Conservation (phyloP, 1,284 basidiomycete genomes). For the Gomphus bonarii region DNA sequence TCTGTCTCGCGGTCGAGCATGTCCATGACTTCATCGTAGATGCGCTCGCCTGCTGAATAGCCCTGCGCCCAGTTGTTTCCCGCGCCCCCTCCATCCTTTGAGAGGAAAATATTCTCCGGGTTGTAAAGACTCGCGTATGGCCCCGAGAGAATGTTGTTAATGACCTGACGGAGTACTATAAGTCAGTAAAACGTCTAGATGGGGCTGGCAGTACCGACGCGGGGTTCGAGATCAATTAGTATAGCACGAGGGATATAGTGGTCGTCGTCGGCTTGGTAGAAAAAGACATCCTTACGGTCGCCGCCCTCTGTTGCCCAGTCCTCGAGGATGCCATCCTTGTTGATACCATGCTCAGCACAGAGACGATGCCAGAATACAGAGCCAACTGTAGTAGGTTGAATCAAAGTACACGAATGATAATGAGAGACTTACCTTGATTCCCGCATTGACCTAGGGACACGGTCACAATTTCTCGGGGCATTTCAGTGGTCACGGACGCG, state of each 20-base stretch:
- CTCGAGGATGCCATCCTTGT: slow-evolving; percentile 84
- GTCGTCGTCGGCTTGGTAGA: slow-evolving; percentile 99
- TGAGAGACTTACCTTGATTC: slow-evolving; percentile 70
- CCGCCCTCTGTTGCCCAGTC: slow-evolving; percentile 92
- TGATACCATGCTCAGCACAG: slow-evolving; percentile 94
- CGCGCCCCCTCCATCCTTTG: slow-evolving; percentile 93
- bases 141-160: slow-evolving; percentile 90
- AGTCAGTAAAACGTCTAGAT: not conserved
- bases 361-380: slow-evolving; percentile 93
- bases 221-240: slow-evolving; percentile 93
- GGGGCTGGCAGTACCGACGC: slow-evolving; percentile 43
- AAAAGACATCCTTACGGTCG: slow-evolving; percentile 98
- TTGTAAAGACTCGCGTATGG: slow-evolving; percentile 93
- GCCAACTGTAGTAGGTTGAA: slow-evolving; percentile 46
- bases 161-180: slow-evolving; percentile 51
- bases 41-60: slow-evolving; percentile 79
- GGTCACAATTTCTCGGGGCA: slow-evolving; percentile 84
- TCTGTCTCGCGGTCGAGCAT: slow-evolving; percentile 99
- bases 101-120: slow-evolving; percentile 95
- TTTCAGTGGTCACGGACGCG: slow-evolving; percentile 20
- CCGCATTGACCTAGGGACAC: slow-evolving; percentile 92
- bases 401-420: not conserved
- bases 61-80: slow-evolving; percentile 99
- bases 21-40: slow-evolving; percentile 98
- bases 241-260: slow-evolving; percentile 98